Evolutionary conservation across 2,329 filamentous ascomycete species (phyloP).

Genomic region (Dryadomyces quercivorus): DNA sequence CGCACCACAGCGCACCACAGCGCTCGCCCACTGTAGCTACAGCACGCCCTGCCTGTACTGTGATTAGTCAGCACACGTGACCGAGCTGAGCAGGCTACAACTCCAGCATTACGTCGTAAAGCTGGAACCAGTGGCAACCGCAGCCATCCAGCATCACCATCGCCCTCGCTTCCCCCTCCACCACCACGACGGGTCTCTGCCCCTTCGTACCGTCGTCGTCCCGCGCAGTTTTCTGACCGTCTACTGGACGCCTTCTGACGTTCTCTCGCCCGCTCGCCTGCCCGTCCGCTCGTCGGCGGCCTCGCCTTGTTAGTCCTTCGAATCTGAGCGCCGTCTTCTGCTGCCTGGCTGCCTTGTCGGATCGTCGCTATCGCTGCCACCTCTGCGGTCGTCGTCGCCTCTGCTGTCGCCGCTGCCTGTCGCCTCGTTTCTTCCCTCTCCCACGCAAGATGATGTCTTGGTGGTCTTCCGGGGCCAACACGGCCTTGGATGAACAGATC

Average conservation of each 20-base stretch:
- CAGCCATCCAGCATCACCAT: neutral
- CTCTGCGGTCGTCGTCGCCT: too few relatives aligned
- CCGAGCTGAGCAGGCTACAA: neutral
- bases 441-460: conserved; percentile 62
- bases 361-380: too few relatives aligned
- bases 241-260: neutral
- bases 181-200: neutral
- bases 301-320: neutral
- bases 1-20: too few relatives aligned
- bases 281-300: too few relatives aligned
- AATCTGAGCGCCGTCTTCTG: neutral
- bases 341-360: neutral
- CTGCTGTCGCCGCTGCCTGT: too few relatives aligned
- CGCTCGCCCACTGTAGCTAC: too few relatives aligned
- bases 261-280: neutral
- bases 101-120: neutral
- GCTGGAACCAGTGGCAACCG: neutral
- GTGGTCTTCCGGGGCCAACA: conserved; percentile 88
- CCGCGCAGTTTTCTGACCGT: too few relatives aligned
- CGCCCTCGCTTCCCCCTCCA: neutral
- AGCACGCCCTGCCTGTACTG: too few relatives aligned
- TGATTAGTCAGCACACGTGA: neutral
- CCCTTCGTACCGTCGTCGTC: neutral
- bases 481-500: conserved; percentile 91
- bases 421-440: neutral